These are phyloP conservation scores for Hondaea fermentalgiana DNA, from an alignment of 108 stramenopile genomes.

Conservation along the genomic window DNA sequence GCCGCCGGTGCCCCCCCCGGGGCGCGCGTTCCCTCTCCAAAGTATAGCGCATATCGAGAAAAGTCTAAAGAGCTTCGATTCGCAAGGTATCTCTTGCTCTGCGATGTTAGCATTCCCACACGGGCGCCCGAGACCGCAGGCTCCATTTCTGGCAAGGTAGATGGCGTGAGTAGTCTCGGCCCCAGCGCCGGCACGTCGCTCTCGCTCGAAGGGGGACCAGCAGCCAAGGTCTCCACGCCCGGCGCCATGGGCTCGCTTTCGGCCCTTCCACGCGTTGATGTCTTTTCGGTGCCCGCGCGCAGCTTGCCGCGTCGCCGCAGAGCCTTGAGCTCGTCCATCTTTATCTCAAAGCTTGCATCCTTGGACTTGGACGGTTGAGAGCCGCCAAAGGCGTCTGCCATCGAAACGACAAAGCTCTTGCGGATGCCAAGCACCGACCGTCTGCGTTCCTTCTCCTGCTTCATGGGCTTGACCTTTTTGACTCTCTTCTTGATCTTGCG, in stretches of 20 bases:
- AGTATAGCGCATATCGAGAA: not conserved
- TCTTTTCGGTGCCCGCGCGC: too few species aligned
- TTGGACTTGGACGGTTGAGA: not conserved
- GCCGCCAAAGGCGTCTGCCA: not conserved
- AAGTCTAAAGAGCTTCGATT: not conserved
- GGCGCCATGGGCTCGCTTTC: too few species aligned
- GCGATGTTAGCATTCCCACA: not conserved
- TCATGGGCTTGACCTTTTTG: not conserved
- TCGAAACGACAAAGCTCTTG: not conserved
- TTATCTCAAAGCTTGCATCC: not conserved
- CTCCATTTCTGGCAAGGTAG: not conserved
- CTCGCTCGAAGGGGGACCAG: too few species aligned
- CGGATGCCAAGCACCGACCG: not conserved
- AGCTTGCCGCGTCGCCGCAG: too few species aligned
- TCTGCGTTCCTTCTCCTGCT: not conserved
- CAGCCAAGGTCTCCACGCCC: too few species aligned
- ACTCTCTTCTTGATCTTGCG: not conserved
- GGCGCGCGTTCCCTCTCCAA: not conserved
- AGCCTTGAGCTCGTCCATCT: too few species aligned
- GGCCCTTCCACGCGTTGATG: too few species aligned
- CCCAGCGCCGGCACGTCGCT: too few species aligned
- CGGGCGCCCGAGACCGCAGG: not conserved
- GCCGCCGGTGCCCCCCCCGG: too few species aligned
- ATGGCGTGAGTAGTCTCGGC: not conserved
- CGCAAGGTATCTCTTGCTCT: not conserved